Percentiles rank a stretch among this genome's conserved stretches.
Evolutionary conservation across 805 yeast genomes (phyloP).

Genomic region (Spathaspora passalidarum): DNA sequence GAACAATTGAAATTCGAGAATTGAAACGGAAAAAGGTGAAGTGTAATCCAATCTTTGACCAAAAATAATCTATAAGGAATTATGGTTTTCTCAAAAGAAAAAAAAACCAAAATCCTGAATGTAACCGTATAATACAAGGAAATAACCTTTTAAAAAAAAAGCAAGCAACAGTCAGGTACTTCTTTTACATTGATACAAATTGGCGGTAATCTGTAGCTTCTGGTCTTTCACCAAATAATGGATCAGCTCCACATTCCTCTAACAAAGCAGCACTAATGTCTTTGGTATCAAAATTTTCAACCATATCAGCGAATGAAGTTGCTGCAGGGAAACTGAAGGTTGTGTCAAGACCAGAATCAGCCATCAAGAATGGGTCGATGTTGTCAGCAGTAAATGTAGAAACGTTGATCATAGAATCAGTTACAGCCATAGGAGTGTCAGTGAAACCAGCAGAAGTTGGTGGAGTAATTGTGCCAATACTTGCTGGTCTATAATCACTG

Average conservation of each 20-base stretch:
- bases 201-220: conserved; percentile 26
- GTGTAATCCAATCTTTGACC: too few relatives aligned
- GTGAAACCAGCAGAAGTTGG: background rate
- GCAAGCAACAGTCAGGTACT: background rate
- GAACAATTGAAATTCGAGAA: background rate
- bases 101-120: background rate
- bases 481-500: background rate
- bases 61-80: too few relatives aligned
- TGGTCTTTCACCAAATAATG: conserved; percentile 20
- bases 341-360: background rate
- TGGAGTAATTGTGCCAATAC: background rate
- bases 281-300: conserved; percentile 3
- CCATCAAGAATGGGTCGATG: background rate
- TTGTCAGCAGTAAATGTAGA: background rate
- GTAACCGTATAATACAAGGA: background rate
- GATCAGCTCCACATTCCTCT: conserved; percentile 17
- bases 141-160: background rate
- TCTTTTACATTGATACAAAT: conserved; percentile 1
- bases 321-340: background rate
- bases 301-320: too few relatives aligned
- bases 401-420: background rate
- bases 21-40: background rate
- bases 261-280: conserved; percentile 10
- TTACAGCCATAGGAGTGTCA: background rate
- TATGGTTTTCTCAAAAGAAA: too few relatives aligned